These are phyloP conservation scores for Phytophthora tentaculata DNA, from an alignment of 352 stramenopile genomes.

Conservation along the genomic window DNA sequence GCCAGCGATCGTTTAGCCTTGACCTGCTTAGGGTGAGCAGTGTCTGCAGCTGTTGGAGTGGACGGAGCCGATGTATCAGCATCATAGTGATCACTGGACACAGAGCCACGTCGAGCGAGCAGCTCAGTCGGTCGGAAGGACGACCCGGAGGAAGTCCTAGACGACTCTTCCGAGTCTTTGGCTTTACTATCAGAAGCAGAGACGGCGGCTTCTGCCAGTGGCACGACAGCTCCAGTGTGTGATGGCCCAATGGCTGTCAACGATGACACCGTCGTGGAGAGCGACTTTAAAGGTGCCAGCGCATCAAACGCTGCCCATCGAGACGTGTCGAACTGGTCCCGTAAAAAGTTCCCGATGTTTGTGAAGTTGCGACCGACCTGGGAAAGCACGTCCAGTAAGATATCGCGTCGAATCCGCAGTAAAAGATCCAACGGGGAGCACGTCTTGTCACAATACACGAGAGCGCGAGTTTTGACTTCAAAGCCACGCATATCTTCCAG, in stretches of 20 bases:
- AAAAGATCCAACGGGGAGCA: conserved; percentile 79
- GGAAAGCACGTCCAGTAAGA: conserved; percentile 83
- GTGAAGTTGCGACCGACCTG: conserved; percentile 88
- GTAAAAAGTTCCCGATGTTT: conserved; percentile 85
- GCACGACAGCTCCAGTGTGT: conserved; percentile 25
- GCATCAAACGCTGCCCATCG: conserved; percentile 75
- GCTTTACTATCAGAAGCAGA: conserved; percentile 1
- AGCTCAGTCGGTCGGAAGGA: background rate
- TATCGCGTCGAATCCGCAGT: conserved; percentile 77
- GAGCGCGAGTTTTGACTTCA: conserved; percentile 83
- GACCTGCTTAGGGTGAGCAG: conserved; percentile 9
- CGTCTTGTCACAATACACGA: conserved; percentile 89
- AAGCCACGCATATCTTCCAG: conserved; percentile 89
- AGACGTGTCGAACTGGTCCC: conserved; percentile 77
- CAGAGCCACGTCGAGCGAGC: background rate
- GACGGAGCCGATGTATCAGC: conserved; percentile 21
- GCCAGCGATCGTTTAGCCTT: conserved; percentile 38
- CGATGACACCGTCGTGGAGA: conserved; percentile 36
- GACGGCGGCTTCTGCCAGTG: conserved; percentile 2
- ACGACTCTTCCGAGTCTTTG: conserved; percentile 6
- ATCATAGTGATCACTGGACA: conserved; percentile 14
- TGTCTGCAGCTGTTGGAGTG: conserved; percentile 16
- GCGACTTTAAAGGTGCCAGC: conserved; percentile 65
- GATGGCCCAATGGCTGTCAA: conserved; percentile 28
- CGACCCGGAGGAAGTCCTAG: background rate